Base-by-base conservation (phyloP, 2,329 filamentous ascomycete genomes). In the Colletotrichum coccodes region DNA sequence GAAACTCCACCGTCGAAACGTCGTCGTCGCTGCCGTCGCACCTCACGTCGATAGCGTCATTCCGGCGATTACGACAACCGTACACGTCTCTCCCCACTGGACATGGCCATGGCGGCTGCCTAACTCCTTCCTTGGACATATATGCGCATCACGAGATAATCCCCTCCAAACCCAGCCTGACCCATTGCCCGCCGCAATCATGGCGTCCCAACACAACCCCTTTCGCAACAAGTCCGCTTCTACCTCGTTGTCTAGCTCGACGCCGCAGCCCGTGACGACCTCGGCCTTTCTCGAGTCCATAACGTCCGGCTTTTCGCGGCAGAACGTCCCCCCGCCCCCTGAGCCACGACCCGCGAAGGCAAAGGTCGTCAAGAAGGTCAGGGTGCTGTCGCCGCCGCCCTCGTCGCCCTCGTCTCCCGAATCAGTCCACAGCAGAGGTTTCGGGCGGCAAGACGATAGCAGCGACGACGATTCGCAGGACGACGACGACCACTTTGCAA, bases 341-440 rank as follows among this genome's bases (percentile, higher is more conserved):
- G 71, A 70, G 6, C 52, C 26, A 16, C 68, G 69, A 53, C 64
- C 71, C 4, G 58, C 53, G 11, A 85, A 79, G 71, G 76, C 78
- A 46, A 92, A 86, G 82, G 82, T 88, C 44, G 84, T 87, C 68
- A 92, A 92, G 80, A 91, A 88, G 74, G 91, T 93, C 69, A 88
- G 90, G 74, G 87, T 91, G 9, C 85, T 90, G 75, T 90, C 89
- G 47, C 89, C 89, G 59, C 89, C 88, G 67, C 88, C 89, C 3
- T 85, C 86, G n/a, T 86, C 86, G 14, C 88, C 89, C 3, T 85
- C 86, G 18, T 86, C 86, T 14, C 86, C 87, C 72, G 67, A 70
- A 30, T 70, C 67, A 28, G 44, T 62, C 21, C 63, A 66, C 23
- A 68, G 67, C 52, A 62, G 63, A 46, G 67, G 63, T 28, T 63